Evolutionary conservation across 768 basidiomycete species (phyloP).

Genomic region (Leucosporidium yakuticum): DNA sequence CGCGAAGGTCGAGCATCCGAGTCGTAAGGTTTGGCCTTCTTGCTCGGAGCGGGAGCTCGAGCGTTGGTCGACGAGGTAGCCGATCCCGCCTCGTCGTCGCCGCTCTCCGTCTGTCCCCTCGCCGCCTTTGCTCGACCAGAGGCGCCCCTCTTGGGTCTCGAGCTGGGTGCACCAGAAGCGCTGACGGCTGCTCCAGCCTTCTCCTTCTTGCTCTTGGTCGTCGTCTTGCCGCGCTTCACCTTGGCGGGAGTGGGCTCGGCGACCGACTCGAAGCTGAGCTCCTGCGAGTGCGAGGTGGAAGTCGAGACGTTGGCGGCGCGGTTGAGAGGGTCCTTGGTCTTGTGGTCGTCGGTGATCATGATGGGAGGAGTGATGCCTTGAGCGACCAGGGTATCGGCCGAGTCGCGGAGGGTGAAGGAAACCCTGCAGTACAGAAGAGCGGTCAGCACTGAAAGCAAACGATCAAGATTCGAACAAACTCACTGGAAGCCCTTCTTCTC

Average conservation of each 20-base stretch:
- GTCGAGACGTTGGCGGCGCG: constrained; percentile 6
- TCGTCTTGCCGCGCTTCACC: not conserved
- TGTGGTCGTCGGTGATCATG: constrained; percentile 99
- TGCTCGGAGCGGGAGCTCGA: constrained; percentile 4
- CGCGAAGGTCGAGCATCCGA: constrained; percentile 25
- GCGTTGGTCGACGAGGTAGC: not conserved
- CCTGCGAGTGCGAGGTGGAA: constrained; percentile 6
- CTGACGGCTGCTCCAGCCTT: not conserved
- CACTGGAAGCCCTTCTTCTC: constrained; percentile 82
- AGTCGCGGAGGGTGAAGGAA: constrained; percentile 76
- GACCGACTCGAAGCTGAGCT: constrained; percentile 45
- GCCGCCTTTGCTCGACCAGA: not conserved
- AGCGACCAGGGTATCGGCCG: constrained; percentile 71
- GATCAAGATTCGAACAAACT: constrained; percentile 4
- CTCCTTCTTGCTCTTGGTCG: constrained; percentile 2
- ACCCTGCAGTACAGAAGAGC: constrained; percentile 50
- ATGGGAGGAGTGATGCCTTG: constrained; percentile 78
- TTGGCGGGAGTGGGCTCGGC: constrained; percentile 68
- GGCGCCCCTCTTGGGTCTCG: not conserved
- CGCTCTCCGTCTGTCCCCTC: not conserved
- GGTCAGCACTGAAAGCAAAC: not conserved
- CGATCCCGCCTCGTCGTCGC: constrained; percentile 5
- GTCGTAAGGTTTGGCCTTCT: constrained; percentile 39
- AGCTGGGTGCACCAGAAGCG: too few species aligned
- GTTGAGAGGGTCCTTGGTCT: constrained; percentile 50